Conservation (phyloP, 164 flowering plant species). For the Platanus orientalis region DNA sequence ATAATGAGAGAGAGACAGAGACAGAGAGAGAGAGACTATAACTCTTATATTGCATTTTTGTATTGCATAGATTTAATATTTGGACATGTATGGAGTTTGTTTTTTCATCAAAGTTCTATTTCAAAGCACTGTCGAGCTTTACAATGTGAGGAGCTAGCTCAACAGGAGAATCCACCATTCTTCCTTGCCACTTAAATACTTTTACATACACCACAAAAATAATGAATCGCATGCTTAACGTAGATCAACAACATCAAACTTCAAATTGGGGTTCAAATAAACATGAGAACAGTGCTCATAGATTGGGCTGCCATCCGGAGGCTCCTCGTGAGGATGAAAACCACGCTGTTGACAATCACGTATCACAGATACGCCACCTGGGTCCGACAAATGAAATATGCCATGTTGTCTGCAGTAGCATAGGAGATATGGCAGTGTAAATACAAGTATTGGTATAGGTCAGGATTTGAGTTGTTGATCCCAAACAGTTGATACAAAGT, state of each 20-base stretch:
- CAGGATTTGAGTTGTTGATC: too few species aligned
- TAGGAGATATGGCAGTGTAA: neutral
- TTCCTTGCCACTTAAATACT: neutral
- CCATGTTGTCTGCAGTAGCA: constrained; percentile 79
- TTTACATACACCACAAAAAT: neutral
- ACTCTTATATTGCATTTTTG: too few species aligned
- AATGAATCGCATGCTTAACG: constrained; percentile 30
- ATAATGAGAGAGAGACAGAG: too few species aligned
- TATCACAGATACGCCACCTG: constrained; percentile 71
- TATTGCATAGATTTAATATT: too few species aligned
- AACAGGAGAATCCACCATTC: too few species aligned
- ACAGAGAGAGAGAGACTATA: too few species aligned
- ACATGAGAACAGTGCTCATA: constrained; percentile 97
- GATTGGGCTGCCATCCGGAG: constrained; percentile 75
- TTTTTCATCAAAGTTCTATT: too few species aligned
- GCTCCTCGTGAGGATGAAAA: constrained; percentile 98
- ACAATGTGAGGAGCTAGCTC: too few species aligned
- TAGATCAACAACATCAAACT: constrained; percentile 79
- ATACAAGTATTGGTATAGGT: too few species aligned
- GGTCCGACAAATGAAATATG: constrained; percentile 95
- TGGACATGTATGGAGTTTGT: too few species aligned
- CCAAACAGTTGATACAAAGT: too few species aligned
- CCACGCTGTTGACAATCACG: constrained; percentile 89
- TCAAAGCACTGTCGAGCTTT: too few species aligned
- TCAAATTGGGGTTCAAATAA: constrained; percentile 63